Base-by-base conservation (phyloP, 2,329 filamentous ascomycete species). In the Colletotrichum camelliae region DNA sequence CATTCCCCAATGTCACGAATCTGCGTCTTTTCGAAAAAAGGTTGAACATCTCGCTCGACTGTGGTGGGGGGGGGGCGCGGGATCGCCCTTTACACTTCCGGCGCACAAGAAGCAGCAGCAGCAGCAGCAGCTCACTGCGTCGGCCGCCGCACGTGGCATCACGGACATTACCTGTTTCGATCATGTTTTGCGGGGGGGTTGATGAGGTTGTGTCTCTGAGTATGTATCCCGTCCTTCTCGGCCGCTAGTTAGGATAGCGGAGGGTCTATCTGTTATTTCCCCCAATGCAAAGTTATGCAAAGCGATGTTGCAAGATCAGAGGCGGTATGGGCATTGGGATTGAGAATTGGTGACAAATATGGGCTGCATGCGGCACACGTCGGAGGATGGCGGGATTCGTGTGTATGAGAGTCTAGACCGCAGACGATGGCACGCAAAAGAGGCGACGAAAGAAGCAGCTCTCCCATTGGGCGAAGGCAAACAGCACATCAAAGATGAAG, bases 121-220 rank as follows among this genome's bases (percentile, higher is more conserved):
- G 39, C 16, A 48, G 43, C 43, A 52, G 43, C n/a, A 52, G n/a
- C 43, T 52, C n/a, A 13, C 43, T 52, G 43, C 43, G 43, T 52
- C 43, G 43, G 43, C 43, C 43, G 43, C 43, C 24, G 52, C 70
- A 72, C 70, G 55, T 72, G 70, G 70, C 64, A 67, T 35, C 70
- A 61, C 70, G 37, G 64, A 69, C 70, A 31, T 61, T 72, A 15
- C 12, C 64, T 48, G 13, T 24, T 60, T 58, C n/a, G 43, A 52
- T 52, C 43, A 52, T 52, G 43, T 52, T 10, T 52, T 52, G 43
- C 43, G 43, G 43, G 43, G 43, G 43, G 43, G 39, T 21, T 33
- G 6, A 24, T 52, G n/a, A 13, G 43, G 43, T 52, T 52, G 43
- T 52, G n/a, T 24, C n/a, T 24, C 43, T 24, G n/a, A 31, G 29